Conservation (phyloP, 768 basidiomycete genomes). For the Chalciporus sphaerocephalus region DNA sequence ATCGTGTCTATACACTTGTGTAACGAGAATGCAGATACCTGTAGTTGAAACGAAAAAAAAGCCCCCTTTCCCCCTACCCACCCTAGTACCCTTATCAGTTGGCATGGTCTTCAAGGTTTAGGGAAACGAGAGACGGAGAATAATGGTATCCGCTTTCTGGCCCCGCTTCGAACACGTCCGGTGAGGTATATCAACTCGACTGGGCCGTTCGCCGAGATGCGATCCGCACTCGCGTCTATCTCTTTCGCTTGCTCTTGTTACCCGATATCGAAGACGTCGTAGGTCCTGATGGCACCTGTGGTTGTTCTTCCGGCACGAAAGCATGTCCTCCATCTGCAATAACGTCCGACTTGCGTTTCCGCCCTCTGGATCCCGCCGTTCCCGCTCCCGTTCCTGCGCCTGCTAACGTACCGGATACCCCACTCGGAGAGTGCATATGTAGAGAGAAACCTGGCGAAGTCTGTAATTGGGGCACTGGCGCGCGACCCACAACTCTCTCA, state of each 20-base stretch:
- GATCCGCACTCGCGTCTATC: conserved; percentile 15
- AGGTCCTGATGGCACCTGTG: neutral
- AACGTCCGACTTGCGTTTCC: conserved; percentile 41
- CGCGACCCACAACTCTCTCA: conserved; percentile 1
- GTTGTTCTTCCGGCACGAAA: neutral
- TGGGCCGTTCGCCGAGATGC: neutral
- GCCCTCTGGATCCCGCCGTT: conserved; percentile 12
- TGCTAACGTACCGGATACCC: neutral
- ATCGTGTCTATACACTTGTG: neutral
- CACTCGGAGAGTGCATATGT: neutral
- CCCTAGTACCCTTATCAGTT: too few species aligned
- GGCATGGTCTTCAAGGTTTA: neutral
- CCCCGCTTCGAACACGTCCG: neutral
- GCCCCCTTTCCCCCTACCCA: neutral
- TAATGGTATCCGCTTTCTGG: neutral
- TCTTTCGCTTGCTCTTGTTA: conserved; percentile 28
- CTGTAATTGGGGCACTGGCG: neutral
- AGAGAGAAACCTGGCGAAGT: conserved; percentile 8
- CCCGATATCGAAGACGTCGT: conserved; percentile 7
- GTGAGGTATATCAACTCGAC: neutral
- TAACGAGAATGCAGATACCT: neutral
- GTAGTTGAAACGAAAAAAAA: neutral
- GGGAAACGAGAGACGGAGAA: neutral
- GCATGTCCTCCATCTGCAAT: conserved; percentile 13
- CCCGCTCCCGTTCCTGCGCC: neutral